Evolutionary conservation across 2,329 filamentous ascomycete genomes (phyloP), one percentile per base, ranked within the genome.

Genomic region (Colletotrichum costaricense): DNA sequence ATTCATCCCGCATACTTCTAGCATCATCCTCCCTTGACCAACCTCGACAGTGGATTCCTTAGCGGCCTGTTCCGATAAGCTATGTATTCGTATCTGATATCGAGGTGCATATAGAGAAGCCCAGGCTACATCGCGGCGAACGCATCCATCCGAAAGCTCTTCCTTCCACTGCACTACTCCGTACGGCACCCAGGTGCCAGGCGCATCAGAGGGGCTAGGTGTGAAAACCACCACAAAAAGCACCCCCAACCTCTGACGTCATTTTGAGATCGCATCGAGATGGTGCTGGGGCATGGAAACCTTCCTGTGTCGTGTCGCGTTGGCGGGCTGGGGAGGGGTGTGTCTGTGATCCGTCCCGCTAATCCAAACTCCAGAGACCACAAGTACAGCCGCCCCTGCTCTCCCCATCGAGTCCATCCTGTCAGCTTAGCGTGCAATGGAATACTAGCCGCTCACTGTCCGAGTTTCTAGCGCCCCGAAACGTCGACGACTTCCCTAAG

Each of bases 241-340:
- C 64, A 54, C 57, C 22, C 22, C 3, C n/a, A 33, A 14, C 26
- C 14, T 24, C 11, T 73, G 70, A 73, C 70, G 70, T 73, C 70
- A 73, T 70, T n/a, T 28, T 52, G 42, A 46, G 70, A 73, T 70
- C 55, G 24, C 70, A 73, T 73, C 70, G 70, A 73, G 70, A 73
- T 73, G 70, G 65, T 38, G 62, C 30, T 28, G 62, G 62, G 11
- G 16, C 4, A 19, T 14, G 30, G 28, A 24, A 64, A 64, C 49
- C 35, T 33, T 64, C n/a, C 62, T 63, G 46, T 49, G 55, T 35
- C 70, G 35, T 69, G 69, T 67, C 68, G 58, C 56, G 63, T 63
- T 69, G 65, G n/a, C 38, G 57, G 38, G 19, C n/a, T 22, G 26
- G 54, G 30, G 30, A n/a, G 26, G 58, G 59, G 70, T 26, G 55